Base-by-base conservation (phyloP, 768 basidiomycete genomes). In the Russula griseocarnosa region DNA sequence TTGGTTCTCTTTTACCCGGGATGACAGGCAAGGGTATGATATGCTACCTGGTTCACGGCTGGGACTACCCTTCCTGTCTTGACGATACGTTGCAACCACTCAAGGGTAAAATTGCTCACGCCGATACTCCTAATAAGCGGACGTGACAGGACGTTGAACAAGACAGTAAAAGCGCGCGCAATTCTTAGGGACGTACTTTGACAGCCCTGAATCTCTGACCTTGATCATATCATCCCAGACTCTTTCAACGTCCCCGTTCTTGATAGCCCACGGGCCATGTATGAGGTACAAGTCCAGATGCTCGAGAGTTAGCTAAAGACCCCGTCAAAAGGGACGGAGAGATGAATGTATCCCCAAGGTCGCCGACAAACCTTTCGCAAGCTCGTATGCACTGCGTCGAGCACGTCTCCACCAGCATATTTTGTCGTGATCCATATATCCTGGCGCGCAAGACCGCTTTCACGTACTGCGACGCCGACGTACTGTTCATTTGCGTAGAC, bases 251-350 rank as follows among this genome's bases (percentile, higher is more conserved):
- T 79, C 73, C 10, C 69, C 65, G 16, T 72, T 62, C 14, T 38
- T 42, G 9, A 79, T 66, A 10, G 65, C 1, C 0, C 7, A 24
- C 1, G 87, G 86, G 4, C 47, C 47, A 67, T 91, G 88, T 42
- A 90, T 82, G 49, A 91, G 82, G 74, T 90, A 91, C 11, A 91
- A 73, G 70, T 91, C 87, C 5, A 91, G 76, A 40, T 82, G 79
- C 56, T 79, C 74, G 14, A 89, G 67, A 0, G 81, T 83, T 11
- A 91, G 81, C 87, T 90, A n/a, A 22, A 44, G 13, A 36, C 16
- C 16, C 11, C 46, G 14, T 30, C 30, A 5, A n/a, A 20, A 5
- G 36, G 36, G 36, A 36, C 20, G 32, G 50, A 13, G 26, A 18
- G 24, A 32, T 16, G n/a, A 30, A 47, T 4, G n/a, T 16, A 11